These are phyloP conservation scores for Thermomyces lanuginosus DNA, from an alignment of 2,329 filamentous ascomycete species.

Conservation along the genomic window DNA sequence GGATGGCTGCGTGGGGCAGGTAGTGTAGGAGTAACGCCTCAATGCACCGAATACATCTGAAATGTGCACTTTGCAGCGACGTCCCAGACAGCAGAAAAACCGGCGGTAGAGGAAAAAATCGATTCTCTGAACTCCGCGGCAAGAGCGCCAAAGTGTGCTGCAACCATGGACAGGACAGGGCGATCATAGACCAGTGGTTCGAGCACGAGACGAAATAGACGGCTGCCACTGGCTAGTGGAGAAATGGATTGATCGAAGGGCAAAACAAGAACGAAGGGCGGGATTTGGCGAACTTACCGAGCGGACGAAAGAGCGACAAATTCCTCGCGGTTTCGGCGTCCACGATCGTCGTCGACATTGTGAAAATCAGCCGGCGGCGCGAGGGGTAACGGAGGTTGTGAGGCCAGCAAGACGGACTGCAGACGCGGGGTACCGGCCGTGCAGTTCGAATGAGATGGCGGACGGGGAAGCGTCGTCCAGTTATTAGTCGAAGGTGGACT, in stretches of 20 bases:
- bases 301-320: slow-evolving; percentile 29
- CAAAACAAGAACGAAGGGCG: slow-evolving; percentile 7
- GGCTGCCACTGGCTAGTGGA: slow-evolving; percentile 17
- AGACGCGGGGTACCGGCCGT: no score
- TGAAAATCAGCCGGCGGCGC: no score
- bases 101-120: neutral
- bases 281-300: slow-evolving; percentile 19
- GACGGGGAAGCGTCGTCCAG: no score
- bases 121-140: slow-evolving; percentile 2
- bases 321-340: slow-evolving; percentile 26
- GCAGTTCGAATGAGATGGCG: no score
- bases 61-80: no score
- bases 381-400: no score
- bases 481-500: no score
- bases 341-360: slow-evolving; percentile 16
- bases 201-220: slow-evolving; percentile 17
- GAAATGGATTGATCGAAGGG: neutral
- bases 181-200: slow-evolving; percentile 13
- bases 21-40: no score
- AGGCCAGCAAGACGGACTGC: no score
- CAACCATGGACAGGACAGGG: slow-evolving; percentile 1
- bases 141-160: neutral
- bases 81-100: neutral
- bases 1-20: no score
- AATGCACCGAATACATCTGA: no score